Conservation (phyloP, 805 yeast genomes). For the Yamadazyma tumulicola region DNA sequence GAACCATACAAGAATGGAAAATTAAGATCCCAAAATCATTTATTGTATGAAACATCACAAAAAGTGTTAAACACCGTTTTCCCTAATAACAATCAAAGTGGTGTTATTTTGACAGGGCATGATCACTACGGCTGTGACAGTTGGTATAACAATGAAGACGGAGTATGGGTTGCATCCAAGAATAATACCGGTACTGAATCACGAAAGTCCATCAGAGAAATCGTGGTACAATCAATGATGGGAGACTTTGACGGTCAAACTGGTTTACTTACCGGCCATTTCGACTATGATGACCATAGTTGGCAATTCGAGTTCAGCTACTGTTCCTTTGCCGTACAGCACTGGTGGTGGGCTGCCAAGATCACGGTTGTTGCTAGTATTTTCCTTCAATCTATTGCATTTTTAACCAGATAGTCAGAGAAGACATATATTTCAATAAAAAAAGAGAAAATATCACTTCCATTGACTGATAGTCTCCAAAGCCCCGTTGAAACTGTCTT, state of each 20-base stretch:
- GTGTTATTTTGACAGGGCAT: constrained; percentile 88
- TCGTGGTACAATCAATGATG: constrained; percentile 92
- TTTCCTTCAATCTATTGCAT: neutral
- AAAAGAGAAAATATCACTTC: neutral
- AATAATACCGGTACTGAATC: constrained; percentile 18
- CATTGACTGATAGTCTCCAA: constrained; percentile 47
- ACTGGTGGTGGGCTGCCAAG: constrained; percentile 93
- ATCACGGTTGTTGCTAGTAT: constrained; percentile 21
- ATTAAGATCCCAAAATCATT: constrained; percentile 82
- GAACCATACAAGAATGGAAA: constrained; percentile 69
- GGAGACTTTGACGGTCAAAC: constrained; percentile 91
- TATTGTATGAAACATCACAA: constrained; percentile 63
- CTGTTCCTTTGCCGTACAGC: constrained; percentile 85
- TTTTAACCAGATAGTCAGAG: neutral
- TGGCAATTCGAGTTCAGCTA: constrained; percentile 71
- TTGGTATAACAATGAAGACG: constrained; percentile 46
- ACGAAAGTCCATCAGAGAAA: constrained; percentile 54
- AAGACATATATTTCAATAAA: neutral
- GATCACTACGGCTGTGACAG: constrained; percentile 93
- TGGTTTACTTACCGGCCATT: constrained; percentile 78
- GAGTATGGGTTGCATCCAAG: constrained; percentile 61
- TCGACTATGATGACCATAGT: constrained; percentile 32
- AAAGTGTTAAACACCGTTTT: constrained; percentile 70
- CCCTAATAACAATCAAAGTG: constrained; percentile 57
- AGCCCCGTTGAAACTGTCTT: constrained; percentile 56